phyloP scores from a whole-genome alignment of 352 stramenopile genomes.

The Hyaloperonospora arabidopsidis region DNA sequence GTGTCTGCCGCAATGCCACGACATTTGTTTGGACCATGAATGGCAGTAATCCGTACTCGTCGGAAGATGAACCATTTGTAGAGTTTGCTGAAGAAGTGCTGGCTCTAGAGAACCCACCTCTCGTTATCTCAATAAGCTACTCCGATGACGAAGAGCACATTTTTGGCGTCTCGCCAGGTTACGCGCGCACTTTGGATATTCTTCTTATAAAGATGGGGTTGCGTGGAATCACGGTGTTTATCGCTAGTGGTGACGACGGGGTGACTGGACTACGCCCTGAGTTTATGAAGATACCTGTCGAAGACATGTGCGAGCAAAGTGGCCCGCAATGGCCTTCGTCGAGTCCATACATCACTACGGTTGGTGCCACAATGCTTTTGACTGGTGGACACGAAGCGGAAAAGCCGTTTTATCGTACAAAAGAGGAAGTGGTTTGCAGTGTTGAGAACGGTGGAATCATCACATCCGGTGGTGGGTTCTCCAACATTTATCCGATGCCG shows the following conservation, averaged over 20 bases:
- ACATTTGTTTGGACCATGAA: constrained; percentile 79
- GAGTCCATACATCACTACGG: constrained; percentile 87
- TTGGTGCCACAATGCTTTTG: constrained; percentile 83
- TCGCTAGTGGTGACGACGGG: constrained; percentile 84
- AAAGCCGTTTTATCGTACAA: constrained; percentile 52
- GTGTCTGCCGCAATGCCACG: constrained; percentile 63
- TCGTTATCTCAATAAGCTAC: constrained; percentile 87
- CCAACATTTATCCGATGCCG: constrained; percentile 64
- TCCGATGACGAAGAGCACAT: constrained; percentile 88
- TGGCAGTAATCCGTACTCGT: constrained; percentile 80
- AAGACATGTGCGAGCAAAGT: constrained; percentile 53
- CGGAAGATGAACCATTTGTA: constrained; percentile 79
- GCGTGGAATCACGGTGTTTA: constrained; percentile 78
- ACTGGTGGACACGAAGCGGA: constrained; percentile 12
- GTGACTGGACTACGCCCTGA: constrained; percentile 64
- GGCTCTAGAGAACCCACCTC: constrained; percentile 54
- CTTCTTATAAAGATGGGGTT: constrained; percentile 87
- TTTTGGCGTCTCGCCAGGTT: constrained; percentile 60
- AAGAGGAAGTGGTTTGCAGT: constrained; percentile 77
- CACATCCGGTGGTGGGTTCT: constrained; percentile 84
- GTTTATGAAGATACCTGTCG: constrained; percentile 44
- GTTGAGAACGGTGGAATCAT: constrained; percentile 63
- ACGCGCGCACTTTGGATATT: constrained; percentile 74
- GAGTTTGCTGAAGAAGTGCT: constrained; percentile 70
- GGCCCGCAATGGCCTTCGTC: constrained; percentile 69